Evolutionary conservation across 768 basidiomycete species (phyloP).

Genomic region (Nevesoporus exiguus): DNA sequence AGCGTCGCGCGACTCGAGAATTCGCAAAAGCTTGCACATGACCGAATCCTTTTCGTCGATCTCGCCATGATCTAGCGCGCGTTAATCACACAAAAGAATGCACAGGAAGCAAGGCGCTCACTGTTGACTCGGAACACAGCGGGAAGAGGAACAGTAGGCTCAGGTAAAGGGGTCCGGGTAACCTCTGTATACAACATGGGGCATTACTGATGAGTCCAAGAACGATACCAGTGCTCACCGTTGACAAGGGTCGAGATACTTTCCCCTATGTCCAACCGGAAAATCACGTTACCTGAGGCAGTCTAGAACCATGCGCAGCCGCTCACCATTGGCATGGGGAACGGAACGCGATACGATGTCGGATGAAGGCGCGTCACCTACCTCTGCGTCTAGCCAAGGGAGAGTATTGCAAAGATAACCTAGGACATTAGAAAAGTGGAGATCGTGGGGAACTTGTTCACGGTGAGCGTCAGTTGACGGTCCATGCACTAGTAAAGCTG

Average conservation of each 20-base stretch:
- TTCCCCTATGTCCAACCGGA: not conserved
- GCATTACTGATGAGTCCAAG: too few species aligned
- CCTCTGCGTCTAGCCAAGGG: not conserved
- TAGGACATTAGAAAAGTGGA: conserved; percentile 1
- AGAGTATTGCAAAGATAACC: not conserved
- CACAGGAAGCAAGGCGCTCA: not conserved
- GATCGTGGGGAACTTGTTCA: not conserved
- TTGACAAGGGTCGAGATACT: not conserved
- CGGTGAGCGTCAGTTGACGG: not conserved
- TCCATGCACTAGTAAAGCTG: not conserved
- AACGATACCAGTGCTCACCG: not conserved
- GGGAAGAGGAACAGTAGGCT: too few species aligned
- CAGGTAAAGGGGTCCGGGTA: too few species aligned
- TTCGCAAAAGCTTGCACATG: not conserved
- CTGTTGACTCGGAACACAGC: not conserved
- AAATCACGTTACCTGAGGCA: not conserved
- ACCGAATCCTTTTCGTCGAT: not conserved
- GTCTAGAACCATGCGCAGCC: not conserved
- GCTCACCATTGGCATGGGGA: not conserved
- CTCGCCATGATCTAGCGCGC: not conserved
- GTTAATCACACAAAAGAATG: not conserved
- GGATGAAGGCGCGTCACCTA: not conserved
- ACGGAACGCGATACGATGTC: not conserved
- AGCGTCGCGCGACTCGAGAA: not conserved
- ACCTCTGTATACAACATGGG: too few species aligned